Conservation (phyloP, 73 alveolate genomes). For the Paramecium primaurelia region DNA sequence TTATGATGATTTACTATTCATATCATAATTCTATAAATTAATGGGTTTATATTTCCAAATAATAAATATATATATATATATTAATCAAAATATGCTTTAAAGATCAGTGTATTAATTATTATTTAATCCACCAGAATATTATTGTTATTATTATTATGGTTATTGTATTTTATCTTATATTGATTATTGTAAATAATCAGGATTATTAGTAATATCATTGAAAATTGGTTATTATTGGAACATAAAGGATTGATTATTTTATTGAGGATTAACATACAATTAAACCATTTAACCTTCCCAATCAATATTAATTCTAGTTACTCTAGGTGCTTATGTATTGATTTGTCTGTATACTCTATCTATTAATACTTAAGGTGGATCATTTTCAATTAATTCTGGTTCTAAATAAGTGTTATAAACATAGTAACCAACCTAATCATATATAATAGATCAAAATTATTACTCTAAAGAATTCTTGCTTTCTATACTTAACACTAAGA, state of each 20-base stretch:
- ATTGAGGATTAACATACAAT: neutral
- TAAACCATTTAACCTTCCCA: constrained; percentile 68
- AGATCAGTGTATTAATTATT: neutral
- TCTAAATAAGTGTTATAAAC: constrained; percentile 91
- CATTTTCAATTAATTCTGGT: constrained; percentile 89
- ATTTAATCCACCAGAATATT: neutral
- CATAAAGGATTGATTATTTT: neutral
- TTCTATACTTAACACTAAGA: constrained; percentile 87
- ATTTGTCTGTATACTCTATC: constrained; percentile 81
- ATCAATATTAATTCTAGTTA: constrained; percentile 90
- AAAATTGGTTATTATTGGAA: constrained; percentile 2
- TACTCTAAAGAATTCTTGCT: constrained; percentile 93
- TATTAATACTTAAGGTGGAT: constrained; percentile 79
- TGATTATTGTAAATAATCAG: neutral
- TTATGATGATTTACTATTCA: neutral
- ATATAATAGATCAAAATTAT: neutral
- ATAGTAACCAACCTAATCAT: constrained; percentile 81
- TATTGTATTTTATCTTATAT: neutral
- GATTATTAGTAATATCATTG: neutral
- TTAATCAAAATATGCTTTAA: neutral
- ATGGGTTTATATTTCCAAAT: neutral
- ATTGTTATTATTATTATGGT: neutral
- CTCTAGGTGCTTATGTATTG: constrained; percentile 91
- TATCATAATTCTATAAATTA: neutral
- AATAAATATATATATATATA: neutral